A percentile compares a stretch with the other conserved stretches of the same genome.
Conservation (phyloP, 768 basidiomycete species). For the Pleurotus djamor region DNA sequence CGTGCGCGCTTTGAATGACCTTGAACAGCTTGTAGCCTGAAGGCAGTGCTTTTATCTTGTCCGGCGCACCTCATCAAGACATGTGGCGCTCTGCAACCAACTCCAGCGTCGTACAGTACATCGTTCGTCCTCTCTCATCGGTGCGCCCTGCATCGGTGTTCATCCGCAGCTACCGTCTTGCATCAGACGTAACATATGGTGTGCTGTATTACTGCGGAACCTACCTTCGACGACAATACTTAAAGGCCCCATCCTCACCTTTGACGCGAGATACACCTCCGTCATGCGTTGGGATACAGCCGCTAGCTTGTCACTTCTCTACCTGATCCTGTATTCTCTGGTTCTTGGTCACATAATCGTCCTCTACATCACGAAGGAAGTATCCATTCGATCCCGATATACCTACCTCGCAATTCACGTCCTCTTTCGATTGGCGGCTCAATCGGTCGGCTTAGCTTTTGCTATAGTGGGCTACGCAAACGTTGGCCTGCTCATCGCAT, state of each 20-base stretch:
- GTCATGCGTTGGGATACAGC: conserved; percentile 5
- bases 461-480: conserved; percentile 26
- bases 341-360: conserved; percentile 25
- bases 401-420: conserved; percentile 29
- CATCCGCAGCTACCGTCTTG: no score
- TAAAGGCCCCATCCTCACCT: neutral
- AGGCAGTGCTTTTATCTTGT: no score
- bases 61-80: no score
- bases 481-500: conserved; percentile 25
- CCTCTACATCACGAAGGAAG: conserved; percentile 22
- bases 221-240: neutral
- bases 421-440: conserved; percentile 28
- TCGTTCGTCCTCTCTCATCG: no score
- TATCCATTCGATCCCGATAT: conserved; percentile 28
- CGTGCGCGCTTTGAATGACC: no score
- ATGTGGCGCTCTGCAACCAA: no score
- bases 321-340: conserved; percentile 27
- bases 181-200: no score
- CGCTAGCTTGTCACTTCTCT: conserved; percentile 26
- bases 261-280: neutral
- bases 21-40: no score
- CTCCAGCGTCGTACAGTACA: no score
- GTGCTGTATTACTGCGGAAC: neutral
- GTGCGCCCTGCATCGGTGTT: no score
- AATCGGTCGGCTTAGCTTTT: conserved; percentile 31